Evolutionary conservation across 148 eudicot species (phyloP).

Genomic region (Rhododendron molle): DNA sequence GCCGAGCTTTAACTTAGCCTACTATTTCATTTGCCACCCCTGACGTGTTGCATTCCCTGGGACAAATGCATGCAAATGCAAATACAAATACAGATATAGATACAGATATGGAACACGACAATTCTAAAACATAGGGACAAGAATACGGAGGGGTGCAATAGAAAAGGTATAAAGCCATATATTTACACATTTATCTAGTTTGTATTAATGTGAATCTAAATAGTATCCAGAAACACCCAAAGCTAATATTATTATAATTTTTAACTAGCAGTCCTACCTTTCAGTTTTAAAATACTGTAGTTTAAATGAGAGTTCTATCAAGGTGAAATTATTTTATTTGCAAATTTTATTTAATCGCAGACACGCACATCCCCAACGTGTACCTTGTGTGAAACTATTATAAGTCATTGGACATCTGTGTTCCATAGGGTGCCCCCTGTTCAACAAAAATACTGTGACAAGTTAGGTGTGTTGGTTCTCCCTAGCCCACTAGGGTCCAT

Average conservation of each 20-base stretch:
- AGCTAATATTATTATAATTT: neutral
- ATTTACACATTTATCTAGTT: neutral
- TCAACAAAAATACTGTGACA: neutral
- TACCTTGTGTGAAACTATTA: neutral
- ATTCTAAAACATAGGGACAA: neutral
- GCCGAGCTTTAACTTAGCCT: neutral
- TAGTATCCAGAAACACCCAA: neutral
- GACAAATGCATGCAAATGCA: neutral
- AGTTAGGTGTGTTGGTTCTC: neutral
- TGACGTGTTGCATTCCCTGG: neutral
- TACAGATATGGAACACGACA: neutral
- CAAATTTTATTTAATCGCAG: neutral
- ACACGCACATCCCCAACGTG: neutral
- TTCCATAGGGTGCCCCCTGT: neutral
- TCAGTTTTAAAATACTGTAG: neutral
- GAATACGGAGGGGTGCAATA: neutral
- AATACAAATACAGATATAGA: neutral
- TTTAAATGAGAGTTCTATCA: neutral
- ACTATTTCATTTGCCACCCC: neutral
- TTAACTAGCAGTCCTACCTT: neutral
- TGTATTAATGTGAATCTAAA: neutral
- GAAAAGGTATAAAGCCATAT: neutral
- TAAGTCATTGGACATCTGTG: neutral
- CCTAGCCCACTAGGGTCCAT: no score
- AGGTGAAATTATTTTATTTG: neutral